These are phyloP conservation scores for Ormosia emarginata DNA, from an alignment of 306 rosid species.

Conservation along the genomic window DNA sequence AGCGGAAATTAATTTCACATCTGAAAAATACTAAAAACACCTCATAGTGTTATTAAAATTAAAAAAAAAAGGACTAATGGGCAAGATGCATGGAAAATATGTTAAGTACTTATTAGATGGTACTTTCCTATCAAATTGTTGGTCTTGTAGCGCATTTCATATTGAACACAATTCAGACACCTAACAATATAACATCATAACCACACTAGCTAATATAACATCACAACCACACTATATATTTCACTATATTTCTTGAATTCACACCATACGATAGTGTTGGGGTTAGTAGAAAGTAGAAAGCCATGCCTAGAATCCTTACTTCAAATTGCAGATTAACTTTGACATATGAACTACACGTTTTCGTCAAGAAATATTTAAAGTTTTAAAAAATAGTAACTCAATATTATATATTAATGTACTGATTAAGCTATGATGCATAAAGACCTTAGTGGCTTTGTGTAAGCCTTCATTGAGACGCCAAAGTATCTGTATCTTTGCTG, in stretches of 20 bases:
- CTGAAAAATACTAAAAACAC: no score
- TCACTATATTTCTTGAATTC: not conserved
- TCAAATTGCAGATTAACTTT: not conserved
- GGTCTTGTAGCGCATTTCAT: not conserved
- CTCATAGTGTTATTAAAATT: no score
- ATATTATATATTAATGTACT: not conserved
- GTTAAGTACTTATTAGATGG: not conserved
- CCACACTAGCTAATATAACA: conserved; percentile 6
- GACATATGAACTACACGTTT: not conserved
- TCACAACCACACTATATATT: not conserved
- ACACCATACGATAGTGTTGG: not conserved
- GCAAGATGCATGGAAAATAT: not conserved
- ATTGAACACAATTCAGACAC: conserved; percentile 1
- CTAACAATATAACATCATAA: conserved; percentile 14
- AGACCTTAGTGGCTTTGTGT: no score
- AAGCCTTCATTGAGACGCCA: not conserved
- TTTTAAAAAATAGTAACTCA: not conserved
- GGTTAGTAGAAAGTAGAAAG: not conserved
- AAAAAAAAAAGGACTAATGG: not conserved
- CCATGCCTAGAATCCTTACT: not conserved
- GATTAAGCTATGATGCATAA: not conserved
- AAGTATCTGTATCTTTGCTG: not conserved
- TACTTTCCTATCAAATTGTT: conserved; percentile 19
- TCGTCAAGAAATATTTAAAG: not conserved
- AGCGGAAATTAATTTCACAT: no score